A percentile compares a stretch with the other conserved stretches of the same genome.
phyloP scores from a whole-genome alignment of 208 protist species.

The Crithidia sp. region DNA sequence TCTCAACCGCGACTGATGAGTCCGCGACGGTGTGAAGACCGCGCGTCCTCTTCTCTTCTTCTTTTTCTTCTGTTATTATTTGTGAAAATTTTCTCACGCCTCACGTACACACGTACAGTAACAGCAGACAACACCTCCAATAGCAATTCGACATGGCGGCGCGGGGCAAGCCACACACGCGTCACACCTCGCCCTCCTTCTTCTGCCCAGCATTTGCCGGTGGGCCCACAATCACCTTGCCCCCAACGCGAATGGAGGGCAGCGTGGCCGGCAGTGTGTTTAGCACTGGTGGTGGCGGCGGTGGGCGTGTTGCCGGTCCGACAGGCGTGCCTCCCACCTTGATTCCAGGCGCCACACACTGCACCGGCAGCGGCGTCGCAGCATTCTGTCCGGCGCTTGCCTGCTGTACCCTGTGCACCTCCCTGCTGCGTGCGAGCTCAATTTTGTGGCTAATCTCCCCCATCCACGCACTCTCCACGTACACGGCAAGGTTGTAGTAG shows the following conservation, averaged over 20 bases:
- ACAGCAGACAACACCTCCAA: too few relatives aligned
- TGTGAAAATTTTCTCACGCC: too few relatives aligned
- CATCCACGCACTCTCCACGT: conserved; percentile 64
- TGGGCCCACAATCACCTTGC: neutral
- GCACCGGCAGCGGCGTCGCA: conserved; percentile 35
- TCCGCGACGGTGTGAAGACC: too few relatives aligned
- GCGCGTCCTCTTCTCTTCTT: too few relatives aligned
- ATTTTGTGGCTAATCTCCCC: conserved; percentile 49
- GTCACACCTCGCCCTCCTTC: too few relatives aligned
- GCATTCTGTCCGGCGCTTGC: conserved; percentile 34
- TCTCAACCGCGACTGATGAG: too few relatives aligned
- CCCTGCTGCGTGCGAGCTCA: conserved; percentile 30
- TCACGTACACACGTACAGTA: too few relatives aligned
- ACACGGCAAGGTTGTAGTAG: conserved; percentile 67
- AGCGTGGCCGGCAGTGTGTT: neutral
- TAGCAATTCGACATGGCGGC: too few relatives aligned
- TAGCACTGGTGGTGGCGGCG: neutral
- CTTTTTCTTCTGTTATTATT: too few relatives aligned
- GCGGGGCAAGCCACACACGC: too few relatives aligned
- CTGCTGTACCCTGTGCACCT: conserved; percentile 39
- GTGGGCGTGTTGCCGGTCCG: neutral
- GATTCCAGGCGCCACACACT: conserved; percentile 44
- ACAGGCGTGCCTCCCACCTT: conserved; percentile 46
- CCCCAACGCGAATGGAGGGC: conserved; percentile 9
- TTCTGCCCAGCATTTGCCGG: neutral